Percentiles rank a stretch among this genome's conserved stretches.
phyloP scores from a whole-genome alignment of 2,329 filamentous ascomycete species.

The Fusarium proliferatum region DNA sequence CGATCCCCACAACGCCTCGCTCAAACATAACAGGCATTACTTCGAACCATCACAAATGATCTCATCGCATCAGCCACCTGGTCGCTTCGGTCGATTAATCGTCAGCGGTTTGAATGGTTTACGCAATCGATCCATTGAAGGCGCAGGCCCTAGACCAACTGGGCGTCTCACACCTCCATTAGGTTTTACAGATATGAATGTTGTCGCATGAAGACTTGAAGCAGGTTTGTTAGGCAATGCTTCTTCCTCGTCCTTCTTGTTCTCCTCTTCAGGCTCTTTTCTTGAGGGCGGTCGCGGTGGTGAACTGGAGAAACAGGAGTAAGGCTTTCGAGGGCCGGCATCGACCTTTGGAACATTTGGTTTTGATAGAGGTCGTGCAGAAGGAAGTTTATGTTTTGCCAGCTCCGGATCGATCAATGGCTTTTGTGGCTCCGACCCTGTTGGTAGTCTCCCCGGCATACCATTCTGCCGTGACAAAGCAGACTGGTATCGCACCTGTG shows the following conservation, averaged over 20 bases:
- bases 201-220: slow-evolving; percentile 64
- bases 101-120: slow-evolving; percentile 69
- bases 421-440: slow-evolving; percentile 14
- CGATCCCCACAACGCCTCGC: slow-evolving; percentile 16
- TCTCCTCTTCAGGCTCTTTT: slow-evolving; percentile 35
- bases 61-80: slow-evolving; percentile 24
- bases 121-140: slow-evolving; percentile 61
- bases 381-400: slow-evolving; percentile 56
- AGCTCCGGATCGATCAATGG: slow-evolving; percentile 47
- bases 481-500: slow-evolving; percentile 43
- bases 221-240: slow-evolving; percentile 49
- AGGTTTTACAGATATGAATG: slow-evolving; percentile 55
- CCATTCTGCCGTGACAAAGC: slow-evolving; percentile 39
- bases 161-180: slow-evolving; percentile 57
- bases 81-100: slow-evolving; percentile 56
- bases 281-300: slow-evolving; percentile 52
- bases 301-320: slow-evolving; percentile 70
- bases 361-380: slow-evolving; percentile 49
- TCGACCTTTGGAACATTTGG: slow-evolving; percentile 46
- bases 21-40: slow-evolving; percentile 8
- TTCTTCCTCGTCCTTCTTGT: slow-evolving; percentile 42
- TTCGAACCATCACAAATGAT: slow-evolving; percentile 8
- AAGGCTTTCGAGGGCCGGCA: slow-evolving; percentile 54
- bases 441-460: neutral
- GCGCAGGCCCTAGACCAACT: slow-evolving; percentile 57